Conservation (phyloP, 1,284 basidiomycete genomes). For the Heliocybe sulcata region DNA sequence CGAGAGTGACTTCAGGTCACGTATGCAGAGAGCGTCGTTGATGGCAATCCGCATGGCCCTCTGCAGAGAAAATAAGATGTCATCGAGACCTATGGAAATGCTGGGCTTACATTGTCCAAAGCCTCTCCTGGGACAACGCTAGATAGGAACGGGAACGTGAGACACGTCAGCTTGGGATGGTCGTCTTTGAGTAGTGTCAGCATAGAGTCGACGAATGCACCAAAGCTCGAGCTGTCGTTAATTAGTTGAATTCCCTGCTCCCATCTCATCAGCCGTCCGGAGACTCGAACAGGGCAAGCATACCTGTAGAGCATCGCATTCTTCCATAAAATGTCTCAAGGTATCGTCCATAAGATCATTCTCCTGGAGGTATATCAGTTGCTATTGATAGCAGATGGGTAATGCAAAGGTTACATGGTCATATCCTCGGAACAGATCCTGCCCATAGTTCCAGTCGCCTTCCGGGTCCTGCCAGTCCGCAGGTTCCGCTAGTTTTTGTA, state of each 20-base stretch:
- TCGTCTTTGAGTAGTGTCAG: slow-evolving; percentile 58
- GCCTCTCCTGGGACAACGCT: slow-evolving; percentile 26
- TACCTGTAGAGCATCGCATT: slow-evolving; percentile 70
- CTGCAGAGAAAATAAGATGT: no score
- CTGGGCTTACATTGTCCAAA: slow-evolving; percentile 35
- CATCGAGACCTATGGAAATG: neutral
- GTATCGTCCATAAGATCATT: slow-evolving; percentile 56
- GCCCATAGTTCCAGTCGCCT: slow-evolving; percentile 50
- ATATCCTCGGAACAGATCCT: slow-evolving; percentile 42
- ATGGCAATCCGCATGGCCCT: slow-evolving; percentile 15
- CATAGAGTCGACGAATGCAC: slow-evolving; percentile 52
- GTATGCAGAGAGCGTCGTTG: slow-evolving; percentile 57
- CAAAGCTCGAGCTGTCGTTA: slow-evolving; percentile 56
- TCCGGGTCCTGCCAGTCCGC: slow-evolving; percentile 44
- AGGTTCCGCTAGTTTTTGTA: slow-evolving; percentile 55
- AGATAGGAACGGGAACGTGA: slow-evolving; percentile 53
- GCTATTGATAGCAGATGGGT: neutral
- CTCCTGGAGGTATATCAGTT: slow-evolving; percentile 29
- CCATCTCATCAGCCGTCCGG: neutral
- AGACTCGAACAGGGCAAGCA: slow-evolving; percentile 1
- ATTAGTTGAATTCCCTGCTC: slow-evolving; percentile 60
- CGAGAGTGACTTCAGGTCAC: slow-evolving; percentile 41
- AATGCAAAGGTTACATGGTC: slow-evolving; percentile 36
- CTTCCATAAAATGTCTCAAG: slow-evolving; percentile 61
- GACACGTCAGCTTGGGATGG: slow-evolving; percentile 45